A percentile compares a stretch with the other conserved stretches of the same genome.
phyloP scores from a whole-genome alignment of 495 filamentous ascomycete genomes.

The Melanomma pulvis-pyrius region DNA sequence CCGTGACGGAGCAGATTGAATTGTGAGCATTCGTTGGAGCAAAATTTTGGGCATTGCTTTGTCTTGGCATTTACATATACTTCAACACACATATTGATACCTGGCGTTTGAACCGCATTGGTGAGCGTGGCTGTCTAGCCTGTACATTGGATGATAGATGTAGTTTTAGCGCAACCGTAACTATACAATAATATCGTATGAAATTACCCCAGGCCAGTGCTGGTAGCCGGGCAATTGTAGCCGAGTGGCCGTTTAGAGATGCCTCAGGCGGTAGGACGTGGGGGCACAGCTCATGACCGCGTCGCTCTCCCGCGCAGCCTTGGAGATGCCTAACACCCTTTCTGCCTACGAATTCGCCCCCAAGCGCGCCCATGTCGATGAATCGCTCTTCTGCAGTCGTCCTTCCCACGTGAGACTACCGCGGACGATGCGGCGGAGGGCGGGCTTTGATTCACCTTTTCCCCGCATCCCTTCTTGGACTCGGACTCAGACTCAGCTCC shows the following conservation, averaged over 20 bases:
- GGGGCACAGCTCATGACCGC: too few species aligned
- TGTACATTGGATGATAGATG: not conserved
- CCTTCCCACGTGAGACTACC: not conserved
- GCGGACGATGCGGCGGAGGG: not conserved
- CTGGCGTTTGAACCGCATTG: too few species aligned
- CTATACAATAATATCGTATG: too few species aligned
- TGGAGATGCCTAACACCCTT: not conserved
- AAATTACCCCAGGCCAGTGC: too few species aligned
- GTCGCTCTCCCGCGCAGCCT: not conserved
- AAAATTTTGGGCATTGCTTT: not conserved
- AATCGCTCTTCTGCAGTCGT: not conserved
- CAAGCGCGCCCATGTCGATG: not conserved
- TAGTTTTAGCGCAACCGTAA: not conserved
- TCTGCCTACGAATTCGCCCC: conserved; percentile 1
- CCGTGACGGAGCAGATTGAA: conserved; percentile 25
- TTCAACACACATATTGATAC: too few species aligned
- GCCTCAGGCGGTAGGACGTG: not conserved
- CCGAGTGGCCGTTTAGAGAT: not conserved
- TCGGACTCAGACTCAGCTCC: not conserved
- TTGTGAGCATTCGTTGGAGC: conserved; percentile 5
- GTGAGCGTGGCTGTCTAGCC: not conserved
- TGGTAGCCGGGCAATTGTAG: not conserved
- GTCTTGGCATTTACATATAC: not conserved
- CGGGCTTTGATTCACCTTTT: not conserved
- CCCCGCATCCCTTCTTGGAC: not conserved